phyloP scores from a whole-genome alignment of 495 filamentous ascomycete genomes.

The Penicillium longicatenatum region DNA sequence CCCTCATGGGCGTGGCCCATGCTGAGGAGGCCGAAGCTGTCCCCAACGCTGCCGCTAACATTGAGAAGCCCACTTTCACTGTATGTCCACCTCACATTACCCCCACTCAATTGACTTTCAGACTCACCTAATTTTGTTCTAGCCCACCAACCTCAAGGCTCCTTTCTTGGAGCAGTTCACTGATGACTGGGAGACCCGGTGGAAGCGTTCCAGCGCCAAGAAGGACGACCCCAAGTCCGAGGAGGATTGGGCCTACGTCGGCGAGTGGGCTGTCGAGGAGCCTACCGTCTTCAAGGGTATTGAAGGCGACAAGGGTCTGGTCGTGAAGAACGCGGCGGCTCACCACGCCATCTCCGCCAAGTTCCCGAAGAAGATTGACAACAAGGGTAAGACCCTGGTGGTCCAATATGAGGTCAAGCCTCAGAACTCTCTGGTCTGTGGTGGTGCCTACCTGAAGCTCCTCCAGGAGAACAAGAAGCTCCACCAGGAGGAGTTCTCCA shows the following conservation, averaged over 20 bases:
- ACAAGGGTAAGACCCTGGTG: slow-evolving; percentile 94
- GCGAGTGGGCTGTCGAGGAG: slow-evolving; percentile 96
- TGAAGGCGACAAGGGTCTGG: slow-evolving; percentile 93
- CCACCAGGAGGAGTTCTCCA: slow-evolving; percentile 96
- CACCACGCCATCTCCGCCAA: slow-evolving; percentile 99
- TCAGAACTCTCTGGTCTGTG: slow-evolving; percentile 96
- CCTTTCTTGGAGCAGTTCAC: slow-evolving; percentile 99
- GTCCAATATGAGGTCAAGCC: slow-evolving; percentile 99
- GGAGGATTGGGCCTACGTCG: slow-evolving; percentile 98
- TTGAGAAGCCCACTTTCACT: slow-evolving; percentile 81
- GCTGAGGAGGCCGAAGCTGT: slow-evolving; percentile 71
- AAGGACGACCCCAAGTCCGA: slow-evolving; percentile 85
- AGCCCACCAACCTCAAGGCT: slow-evolving; percentile 87
- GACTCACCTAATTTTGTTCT: slow-evolving; percentile 22
- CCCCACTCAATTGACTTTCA: slow-evolving; percentile 9
- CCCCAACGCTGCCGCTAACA: slow-evolving; percentile 55
- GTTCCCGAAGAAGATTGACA: slow-evolving; percentile 94
- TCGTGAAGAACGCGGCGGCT: slow-evolving; percentile 93
- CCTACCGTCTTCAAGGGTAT: slow-evolving; percentile 90
- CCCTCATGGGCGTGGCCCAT: slow-evolving; percentile 68
- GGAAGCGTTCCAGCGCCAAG: slow-evolving; percentile 94
- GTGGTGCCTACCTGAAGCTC: slow-evolving; percentile 99
- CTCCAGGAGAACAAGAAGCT: slow-evolving; percentile 97
- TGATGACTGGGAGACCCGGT: slow-evolving; percentile 87
- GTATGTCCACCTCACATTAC: slow-evolving; percentile 54